Conservation (phyloP, 2,329 filamentous ascomycete genomes). For the Clonostachys solani region DNA sequence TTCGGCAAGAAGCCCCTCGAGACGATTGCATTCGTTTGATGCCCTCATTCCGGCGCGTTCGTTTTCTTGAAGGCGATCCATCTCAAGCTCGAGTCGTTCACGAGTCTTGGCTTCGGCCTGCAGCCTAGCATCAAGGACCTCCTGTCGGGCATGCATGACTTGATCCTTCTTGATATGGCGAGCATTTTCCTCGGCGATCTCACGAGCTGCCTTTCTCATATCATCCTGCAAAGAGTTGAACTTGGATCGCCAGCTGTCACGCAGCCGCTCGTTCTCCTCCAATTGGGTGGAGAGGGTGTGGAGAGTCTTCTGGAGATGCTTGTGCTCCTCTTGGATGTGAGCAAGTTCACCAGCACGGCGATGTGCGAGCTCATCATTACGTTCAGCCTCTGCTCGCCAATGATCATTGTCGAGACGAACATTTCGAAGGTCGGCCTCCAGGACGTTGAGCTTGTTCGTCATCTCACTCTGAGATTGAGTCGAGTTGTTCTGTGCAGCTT, state of each 20-base stretch:
- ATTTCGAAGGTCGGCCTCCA: slow-evolving; percentile 52
- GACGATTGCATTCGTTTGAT: slow-evolving; percentile 56
- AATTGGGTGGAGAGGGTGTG: slow-evolving; percentile 72
- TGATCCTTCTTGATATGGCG: slow-evolving; percentile 75
- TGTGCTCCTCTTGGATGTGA: slow-evolving; percentile 55
- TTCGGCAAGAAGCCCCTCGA: slow-evolving; percentile 51
- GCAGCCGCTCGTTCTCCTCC: slow-evolving; percentile 79
- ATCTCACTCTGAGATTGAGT: slow-evolving; percentile 51
- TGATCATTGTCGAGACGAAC: slow-evolving; percentile 53
- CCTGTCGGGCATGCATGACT: slow-evolving; percentile 72
- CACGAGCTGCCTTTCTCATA: slow-evolving; percentile 72
- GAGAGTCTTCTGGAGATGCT: slow-evolving; percentile 69
- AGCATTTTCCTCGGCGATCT: slow-evolving; percentile 80
- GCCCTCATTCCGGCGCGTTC: slow-evolving; percentile 63
- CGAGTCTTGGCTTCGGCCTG: slow-evolving; percentile 69
- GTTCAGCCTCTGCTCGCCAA: slow-evolving; percentile 59
- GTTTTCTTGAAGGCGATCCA: slow-evolving; percentile 59
- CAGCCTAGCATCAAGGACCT: slow-evolving; percentile 73
- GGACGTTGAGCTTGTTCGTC: slow-evolving; percentile 46
- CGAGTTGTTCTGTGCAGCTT: slow-evolving; percentile 58
- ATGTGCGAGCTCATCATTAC: slow-evolving; percentile 45
- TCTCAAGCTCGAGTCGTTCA: slow-evolving; percentile 62
- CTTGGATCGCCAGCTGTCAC: slow-evolving; percentile 79
- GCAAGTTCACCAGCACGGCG: slow-evolving; percentile 44
- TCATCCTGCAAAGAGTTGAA: slow-evolving; percentile 84